Base-by-base conservation (phyloP, 2,329 filamentous ascomycete species). In the Fusarium decemcellulare region DNA sequence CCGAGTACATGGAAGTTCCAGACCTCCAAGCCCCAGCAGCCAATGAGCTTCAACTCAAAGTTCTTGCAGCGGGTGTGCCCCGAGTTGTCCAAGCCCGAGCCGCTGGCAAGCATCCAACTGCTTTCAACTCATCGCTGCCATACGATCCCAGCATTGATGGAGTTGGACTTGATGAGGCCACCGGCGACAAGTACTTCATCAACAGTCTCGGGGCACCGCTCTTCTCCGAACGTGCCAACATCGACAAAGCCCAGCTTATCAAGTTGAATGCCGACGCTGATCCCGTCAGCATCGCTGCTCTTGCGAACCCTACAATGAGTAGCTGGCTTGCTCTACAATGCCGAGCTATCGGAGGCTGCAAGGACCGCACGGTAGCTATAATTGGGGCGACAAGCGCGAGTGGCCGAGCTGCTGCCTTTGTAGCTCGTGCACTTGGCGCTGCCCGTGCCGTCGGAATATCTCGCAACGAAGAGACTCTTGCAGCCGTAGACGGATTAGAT, bases 381-480 rank as follows among this genome's bases (percentile, higher is more conserved):
- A 27, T 67, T 27, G 64, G 64, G 6, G 64, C 61, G 2, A 67
- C 64, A 5, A 64, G 64, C 23, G 61, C 64, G 6, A 64, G 64
- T n/a, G 64, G 64, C 6, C 40, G 61, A 18, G 39, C 44, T 12
- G 61, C 56, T n/a, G 56, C 42, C 2, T 27, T 39, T 5, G 57
- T 67, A 10, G 56, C 64, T 9, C 56, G 56, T 5, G 40, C 37
- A 8, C 52, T 60, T 12, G 61, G 61, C 8, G 64, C 64, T 6
- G n/a, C 34, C 8, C 39, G 32, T 10, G 43, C 64, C 8, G 37
- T 67, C 12, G 61, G 64, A 2, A 39, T 65, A 10, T 56, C 61
- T 6, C 46, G 64, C 10, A 65, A 36, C 9, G 48, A 52, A 11
- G 57, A 57, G 14, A 46, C 53, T 3, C 29, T 67, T 32, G 48